phyloP scores from a whole-genome alignment of 176 grass and related monocot species.

The maize (Zea mays) region DNA sequence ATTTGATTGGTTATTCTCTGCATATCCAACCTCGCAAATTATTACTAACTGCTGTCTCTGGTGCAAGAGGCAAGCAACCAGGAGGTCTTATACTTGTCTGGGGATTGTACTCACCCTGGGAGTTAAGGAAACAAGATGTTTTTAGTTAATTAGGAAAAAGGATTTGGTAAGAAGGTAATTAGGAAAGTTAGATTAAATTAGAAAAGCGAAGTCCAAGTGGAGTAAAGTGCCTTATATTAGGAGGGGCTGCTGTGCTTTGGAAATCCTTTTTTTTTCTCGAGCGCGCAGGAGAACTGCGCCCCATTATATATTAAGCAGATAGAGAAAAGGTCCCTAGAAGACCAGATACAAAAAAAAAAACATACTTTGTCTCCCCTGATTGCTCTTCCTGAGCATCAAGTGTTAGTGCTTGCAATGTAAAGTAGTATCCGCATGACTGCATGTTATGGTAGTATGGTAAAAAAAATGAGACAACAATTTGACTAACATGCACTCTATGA shows the following conservation, averaged over 20 bases:
- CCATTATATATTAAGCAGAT: too few relatives aligned
- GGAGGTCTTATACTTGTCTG: background rate
- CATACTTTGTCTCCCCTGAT: background rate
- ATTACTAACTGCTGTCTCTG: background rate
- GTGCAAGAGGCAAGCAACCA: slow-evolving; percentile 4
- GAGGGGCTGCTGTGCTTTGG: background rate
- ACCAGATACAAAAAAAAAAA: background rate
- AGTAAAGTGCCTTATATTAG: background rate
- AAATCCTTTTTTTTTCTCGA: background rate
- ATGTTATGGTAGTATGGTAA: background rate
- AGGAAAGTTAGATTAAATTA: background rate
- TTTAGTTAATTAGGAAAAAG: background rate
- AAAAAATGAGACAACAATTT: background rate
- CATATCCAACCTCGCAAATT: slow-evolving; percentile 19
- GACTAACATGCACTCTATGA: background rate
- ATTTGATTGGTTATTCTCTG: slow-evolving; percentile 1
- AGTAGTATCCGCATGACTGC: background rate
- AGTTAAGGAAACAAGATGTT: background rate
- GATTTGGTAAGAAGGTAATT: background rate
- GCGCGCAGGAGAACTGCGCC: too few relatives aligned
- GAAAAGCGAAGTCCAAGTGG: background rate
- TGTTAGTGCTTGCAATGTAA: background rate
- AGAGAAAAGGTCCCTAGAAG: too few relatives aligned
- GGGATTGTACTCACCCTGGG: background rate
- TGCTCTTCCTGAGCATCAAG: slow-evolving; percentile 3